Percentiles rank a stretch among this genome's conserved stretches.
Conservation (phyloP, 2,329 filamentous ascomycete genomes). For the Fusarium temperatum region DNA sequence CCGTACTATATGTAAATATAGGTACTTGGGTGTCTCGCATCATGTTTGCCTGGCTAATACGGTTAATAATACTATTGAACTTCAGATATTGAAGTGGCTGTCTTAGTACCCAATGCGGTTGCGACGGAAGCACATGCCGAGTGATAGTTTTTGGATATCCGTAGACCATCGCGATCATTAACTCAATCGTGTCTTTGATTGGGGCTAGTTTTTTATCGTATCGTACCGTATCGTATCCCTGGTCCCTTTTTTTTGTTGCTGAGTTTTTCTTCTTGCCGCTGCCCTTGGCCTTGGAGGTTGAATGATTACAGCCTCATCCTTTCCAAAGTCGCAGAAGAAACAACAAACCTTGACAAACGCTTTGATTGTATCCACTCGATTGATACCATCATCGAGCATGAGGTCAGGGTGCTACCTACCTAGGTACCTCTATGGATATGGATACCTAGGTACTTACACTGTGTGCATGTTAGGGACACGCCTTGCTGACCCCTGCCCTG, state of each 20-base stretch:
- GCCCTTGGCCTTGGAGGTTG: background rate
- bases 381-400: slow-evolving; percentile 11
- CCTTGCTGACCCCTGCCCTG: background rate
- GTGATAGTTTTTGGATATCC: background rate
- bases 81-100: background rate
- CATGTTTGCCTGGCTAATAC: background rate
- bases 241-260: background rate
- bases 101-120: background rate
- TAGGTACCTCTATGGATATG: background rate
- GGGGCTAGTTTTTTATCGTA: background rate
- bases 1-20: background rate
- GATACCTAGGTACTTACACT: background rate
- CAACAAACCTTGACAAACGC: slow-evolving; percentile 19
- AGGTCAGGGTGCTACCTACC: background rate
- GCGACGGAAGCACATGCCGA: background rate
- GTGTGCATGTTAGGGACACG: background rate
- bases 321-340: background rate
- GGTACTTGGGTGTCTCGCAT: background rate
- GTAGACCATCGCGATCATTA: background rate
- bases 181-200: slow-evolving; percentile 1
- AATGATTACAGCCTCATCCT: slow-evolving; percentile 3
- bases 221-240: slow-evolving; percentile 11
- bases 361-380: slow-evolving; percentile 17
- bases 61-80: background rate
- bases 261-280: background rate